Evolutionary conservation across 1,284 basidiomycete genomes (phyloP), one percentile per base, ranked within the genome.

Genomic region (Malassezia vespertilionis): DNA sequence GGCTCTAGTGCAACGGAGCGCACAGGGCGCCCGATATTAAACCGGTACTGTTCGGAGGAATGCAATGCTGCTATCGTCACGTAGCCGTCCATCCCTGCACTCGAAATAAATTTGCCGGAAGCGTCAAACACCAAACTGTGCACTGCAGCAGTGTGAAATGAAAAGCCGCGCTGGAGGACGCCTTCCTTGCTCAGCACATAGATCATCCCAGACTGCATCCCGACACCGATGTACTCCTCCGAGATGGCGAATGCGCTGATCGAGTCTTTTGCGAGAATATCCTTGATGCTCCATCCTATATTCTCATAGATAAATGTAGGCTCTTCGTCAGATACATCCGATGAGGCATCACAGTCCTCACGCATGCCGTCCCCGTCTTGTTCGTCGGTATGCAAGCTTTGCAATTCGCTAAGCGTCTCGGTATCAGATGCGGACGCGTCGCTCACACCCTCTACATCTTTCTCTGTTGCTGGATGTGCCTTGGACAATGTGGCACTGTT

Each of bases 51-150:
- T 46, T 69, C 69, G 0, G 82, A 75, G 0, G 82, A 82, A 4
- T 82, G 80, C 4, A 95, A 74, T 0, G 89, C 88, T 56, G 86
- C 82, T 35, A 96, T 82, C 44, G 86, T 80, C 44, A 93, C 83
- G 74, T 90, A 84, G 72, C 90, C 93, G 72, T 97, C 91, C 64
- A 96, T 82, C 5, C 87, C 89, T 0, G 90, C 85, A 8, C 88
- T 90, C 1, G 82, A 88, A 4, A 97, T 79, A 68, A 88, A 96
- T 49, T 95, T 88, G 33, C 80, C 82, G 1, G 83, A 83, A 40
- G 78, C 74, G 70, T 96, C 91, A 61, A 97, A 77, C 39, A 79
- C 79, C 28, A 96, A 80, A 64, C 88, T 87, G 38, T 82, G 80
- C 41, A 97, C 77, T 15, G 84, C 85, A 0, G 91, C 91, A n/a